Evolutionary conservation across 2,329 filamentous ascomycete species (phyloP).

Genomic region (Trichoderma breve): DNA sequence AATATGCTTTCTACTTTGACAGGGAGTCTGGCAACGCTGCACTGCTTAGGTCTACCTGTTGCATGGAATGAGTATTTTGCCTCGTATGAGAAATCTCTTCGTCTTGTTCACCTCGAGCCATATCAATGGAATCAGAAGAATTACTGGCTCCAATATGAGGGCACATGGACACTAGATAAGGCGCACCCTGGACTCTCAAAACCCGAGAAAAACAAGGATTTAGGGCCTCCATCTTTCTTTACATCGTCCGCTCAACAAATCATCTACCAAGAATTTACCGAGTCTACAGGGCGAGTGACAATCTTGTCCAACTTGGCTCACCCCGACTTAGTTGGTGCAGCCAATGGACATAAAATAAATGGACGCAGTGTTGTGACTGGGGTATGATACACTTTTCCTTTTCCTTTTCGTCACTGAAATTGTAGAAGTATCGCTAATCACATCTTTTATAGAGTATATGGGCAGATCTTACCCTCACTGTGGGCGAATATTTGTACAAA

Average conservation of each 20-base stretch:
- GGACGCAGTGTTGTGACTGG: neutral
- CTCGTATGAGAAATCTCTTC: constrained; percentile 27
- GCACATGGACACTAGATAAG: constrained; percentile 66
- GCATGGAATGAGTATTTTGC: constrained; percentile 68
- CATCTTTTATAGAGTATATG: neutral
- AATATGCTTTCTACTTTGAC: neutral
- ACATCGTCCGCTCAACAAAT: neutral
- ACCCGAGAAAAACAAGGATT: neutral
- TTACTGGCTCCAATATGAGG: constrained; percentile 55
- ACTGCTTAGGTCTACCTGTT: constrained; percentile 56
- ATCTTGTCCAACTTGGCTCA: neutral
- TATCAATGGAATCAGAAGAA: constrained; percentile 50
- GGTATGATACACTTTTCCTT: neutral
- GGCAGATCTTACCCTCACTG: neutral
- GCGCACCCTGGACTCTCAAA: constrained; percentile 25
- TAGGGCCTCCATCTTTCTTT: neutral
- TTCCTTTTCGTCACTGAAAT: neutral
- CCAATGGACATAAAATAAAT: neutral
- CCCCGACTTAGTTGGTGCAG: neutral
- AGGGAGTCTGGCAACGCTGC: neutral
- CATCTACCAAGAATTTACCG: neutral
- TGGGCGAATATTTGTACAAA: neutral
- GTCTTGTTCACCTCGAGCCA: neutral
- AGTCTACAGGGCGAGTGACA: neutral
- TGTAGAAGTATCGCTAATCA: neutral